Percentiles rank a stretch among this genome's conserved stretches.
Conservation (phyloP, 176 grass and related monocot species). For the Tillandsia fasciculata region DNA sequence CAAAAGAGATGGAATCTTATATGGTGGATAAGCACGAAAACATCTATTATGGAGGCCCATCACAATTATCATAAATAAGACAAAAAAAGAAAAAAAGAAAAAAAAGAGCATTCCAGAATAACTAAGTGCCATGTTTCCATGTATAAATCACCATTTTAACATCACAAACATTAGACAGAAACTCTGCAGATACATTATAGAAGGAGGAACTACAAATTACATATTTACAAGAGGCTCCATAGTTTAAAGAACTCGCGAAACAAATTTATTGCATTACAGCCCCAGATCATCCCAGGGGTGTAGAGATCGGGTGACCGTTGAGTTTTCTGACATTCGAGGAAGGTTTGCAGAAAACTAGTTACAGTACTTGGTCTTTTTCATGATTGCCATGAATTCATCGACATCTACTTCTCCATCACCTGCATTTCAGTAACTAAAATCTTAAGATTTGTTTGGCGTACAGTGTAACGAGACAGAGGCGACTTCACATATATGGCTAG, state of each 20-base stretch:
- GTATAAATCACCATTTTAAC: no score
- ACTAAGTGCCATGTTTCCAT: no score
- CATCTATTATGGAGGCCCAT: no score
- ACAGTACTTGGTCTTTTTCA: conserved; percentile 63
- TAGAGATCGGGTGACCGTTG: neutral
- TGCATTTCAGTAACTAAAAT: conserved; percentile 12
- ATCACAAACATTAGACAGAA: no score
- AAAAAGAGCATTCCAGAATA: no score
- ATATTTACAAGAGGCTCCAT: neutral
- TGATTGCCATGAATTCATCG: conserved; percentile 67
- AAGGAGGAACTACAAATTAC: no score
- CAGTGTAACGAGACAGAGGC: neutral
- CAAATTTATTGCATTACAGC: neutral
- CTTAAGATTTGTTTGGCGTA: neutral
- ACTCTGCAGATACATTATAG: no score
- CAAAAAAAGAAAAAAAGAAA: no score
- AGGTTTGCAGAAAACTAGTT: conserved; percentile 25
- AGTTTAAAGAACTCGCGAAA: neutral
- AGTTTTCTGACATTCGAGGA: neutral
- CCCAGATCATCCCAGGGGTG: neutral
- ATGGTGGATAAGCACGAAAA: no score
- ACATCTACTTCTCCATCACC: conserved; percentile 77
- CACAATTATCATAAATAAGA: no score
- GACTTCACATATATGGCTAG: neutral
- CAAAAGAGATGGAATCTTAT: no score